Evolutionary conservation across 306 rosid species (phyloP).

Genomic region (Vigna reflexopilosa): DNA sequence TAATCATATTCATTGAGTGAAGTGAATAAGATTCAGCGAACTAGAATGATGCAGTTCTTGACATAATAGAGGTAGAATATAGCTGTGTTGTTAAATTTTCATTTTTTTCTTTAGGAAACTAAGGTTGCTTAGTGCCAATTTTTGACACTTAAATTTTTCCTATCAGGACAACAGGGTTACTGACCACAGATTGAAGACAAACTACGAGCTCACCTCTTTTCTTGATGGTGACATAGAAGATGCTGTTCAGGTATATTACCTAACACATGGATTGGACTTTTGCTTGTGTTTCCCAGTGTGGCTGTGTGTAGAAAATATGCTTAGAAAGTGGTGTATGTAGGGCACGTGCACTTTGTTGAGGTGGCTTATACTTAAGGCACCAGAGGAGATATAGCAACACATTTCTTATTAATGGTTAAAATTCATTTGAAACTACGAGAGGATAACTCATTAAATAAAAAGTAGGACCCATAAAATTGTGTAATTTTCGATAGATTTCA

Average conservation of each 20-base stretch:
- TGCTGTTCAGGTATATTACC: conserved; percentile 83
- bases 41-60: conserved; percentile 32
- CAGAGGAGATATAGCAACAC: not conserved
- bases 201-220: conserved; percentile 88
- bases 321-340: conserved; percentile 24
- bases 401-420: not conserved
- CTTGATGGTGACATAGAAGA: conserved; percentile 81
- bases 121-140: conserved; percentile 38
- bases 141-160: conserved; percentile 6
- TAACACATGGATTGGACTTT: conserved; percentile 16
- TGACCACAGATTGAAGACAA: conserved; percentile 89
- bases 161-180: conserved; percentile 93
- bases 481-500: not conserved
- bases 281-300: conserved; percentile 5
- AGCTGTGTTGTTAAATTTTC: not conserved
- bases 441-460: not conserved
- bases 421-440: not conserved
- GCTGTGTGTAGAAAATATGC: not conserved
- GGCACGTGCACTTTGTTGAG: conserved; percentile 12
- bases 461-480: not conserved
- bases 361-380: conserved; percentile 2
- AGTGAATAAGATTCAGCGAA: conserved; percentile 19
- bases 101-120: conserved; percentile 19
- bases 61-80: conserved; percentile 24
- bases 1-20: conserved; percentile 17